phyloP scores from a whole-genome alignment of 345 rosid genomes.

The Turritis glabra region DNA sequence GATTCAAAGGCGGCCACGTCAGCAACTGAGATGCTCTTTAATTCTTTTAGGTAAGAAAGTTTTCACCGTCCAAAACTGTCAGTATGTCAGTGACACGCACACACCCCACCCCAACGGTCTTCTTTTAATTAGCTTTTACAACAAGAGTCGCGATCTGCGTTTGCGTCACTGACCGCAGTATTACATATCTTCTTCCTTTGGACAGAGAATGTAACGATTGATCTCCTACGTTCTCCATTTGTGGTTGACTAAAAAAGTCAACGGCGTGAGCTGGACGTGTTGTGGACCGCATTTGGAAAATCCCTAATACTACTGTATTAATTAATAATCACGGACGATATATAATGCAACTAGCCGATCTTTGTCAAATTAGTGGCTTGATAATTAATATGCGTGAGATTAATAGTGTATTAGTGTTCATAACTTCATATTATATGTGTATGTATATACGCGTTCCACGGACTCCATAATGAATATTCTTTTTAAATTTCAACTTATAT shows the following conservation, averaged over 20 bases:
- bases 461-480: not conserved
- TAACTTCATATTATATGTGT: not conserved
- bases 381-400: not conserved
- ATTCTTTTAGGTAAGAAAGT: not conserved
- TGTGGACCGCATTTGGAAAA: conserved; percentile 2
- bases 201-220: not conserved
- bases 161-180: conserved; percentile 3
- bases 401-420: not conserved
- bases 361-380: conserved; percentile 12
- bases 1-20: conserved; percentile 11
- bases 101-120: conserved; percentile 6
- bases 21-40: conserved; percentile 22
- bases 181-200: not conserved
- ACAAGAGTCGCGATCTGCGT: conserved; percentile 12
- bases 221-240: too few species aligned
- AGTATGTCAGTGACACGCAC: conserved; percentile 21
- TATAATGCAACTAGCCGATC: not conserved
- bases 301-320: not conserved
- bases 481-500: not conserved
- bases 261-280: conserved; percentile 3
- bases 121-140: conserved; percentile 1
- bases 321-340: not conserved
- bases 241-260: not conserved
- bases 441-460: not conserved
- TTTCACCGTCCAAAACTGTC: conserved; percentile 31